phyloP scores from a whole-genome alignment of 345 rosid genomes.

The Bretschneidera sinensis region DNA sequence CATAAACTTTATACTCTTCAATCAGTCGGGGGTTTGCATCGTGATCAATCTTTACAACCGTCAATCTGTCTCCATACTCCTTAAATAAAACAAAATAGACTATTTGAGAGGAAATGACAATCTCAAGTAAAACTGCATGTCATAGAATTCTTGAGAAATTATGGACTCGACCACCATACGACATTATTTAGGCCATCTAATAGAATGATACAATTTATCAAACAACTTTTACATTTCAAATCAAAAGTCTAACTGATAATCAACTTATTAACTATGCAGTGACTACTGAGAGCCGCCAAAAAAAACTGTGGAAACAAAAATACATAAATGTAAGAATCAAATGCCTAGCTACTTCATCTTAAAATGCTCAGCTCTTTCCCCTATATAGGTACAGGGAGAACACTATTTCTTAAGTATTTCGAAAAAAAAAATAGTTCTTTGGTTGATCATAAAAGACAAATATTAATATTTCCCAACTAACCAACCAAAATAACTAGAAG shows the following conservation, averaged over 20 bases:
- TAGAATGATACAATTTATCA: neutral
- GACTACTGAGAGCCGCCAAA: too few relatives aligned
- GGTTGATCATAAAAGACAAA: too few relatives aligned
- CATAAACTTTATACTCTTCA: slow-evolving; percentile 65
- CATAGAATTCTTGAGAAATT: neutral
- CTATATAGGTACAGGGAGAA: neutral
- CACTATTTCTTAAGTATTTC: too few relatives aligned
- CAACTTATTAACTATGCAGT: neutral
- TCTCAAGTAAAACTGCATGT: neutral
- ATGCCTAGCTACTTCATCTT: neutral
- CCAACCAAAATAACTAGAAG: too few relatives aligned
- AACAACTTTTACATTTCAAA: neutral
- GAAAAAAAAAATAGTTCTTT: too few relatives aligned
- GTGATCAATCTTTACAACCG: slow-evolving; percentile 73
- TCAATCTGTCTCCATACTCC: slow-evolving; percentile 67
- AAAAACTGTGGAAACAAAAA: too few relatives aligned
- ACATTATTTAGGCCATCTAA: neutral
- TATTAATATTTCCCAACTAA: too few relatives aligned
- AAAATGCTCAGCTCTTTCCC: neutral
- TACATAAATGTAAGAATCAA: neutral
- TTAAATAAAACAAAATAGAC: neutral
- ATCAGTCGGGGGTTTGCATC: slow-evolving; percentile 65
- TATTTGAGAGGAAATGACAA: too few relatives aligned
- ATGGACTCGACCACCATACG: neutral
- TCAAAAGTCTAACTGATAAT: neutral